Evolutionary conservation across 129 eudicot species (phyloP), one percentile per base, ranked within the genome.

Genomic region (Escallonia herrerae): DNA sequence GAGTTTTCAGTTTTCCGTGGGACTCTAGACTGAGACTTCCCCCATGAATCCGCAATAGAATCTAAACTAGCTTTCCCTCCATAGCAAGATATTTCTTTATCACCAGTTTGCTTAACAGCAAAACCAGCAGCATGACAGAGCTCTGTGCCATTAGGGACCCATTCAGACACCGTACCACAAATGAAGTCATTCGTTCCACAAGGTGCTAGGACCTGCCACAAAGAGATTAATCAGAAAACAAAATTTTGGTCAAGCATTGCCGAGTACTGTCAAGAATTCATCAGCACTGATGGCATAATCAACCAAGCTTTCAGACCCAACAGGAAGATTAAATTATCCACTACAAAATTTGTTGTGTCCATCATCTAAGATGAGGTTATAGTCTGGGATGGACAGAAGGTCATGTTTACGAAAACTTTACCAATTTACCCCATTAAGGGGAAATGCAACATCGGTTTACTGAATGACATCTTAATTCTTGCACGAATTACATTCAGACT

Each of bases 121-220:
- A 88, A 93, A 68, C 99, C 99, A 68, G 96, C 87, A 54, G 85
- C 89, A 40, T 57, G 81, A 79, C 99, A 93, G 59, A 93, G 96
- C 56, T 88, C 99, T 44, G 96, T 88, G 53, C 99, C 99, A 76
- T 93, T 89, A 60, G 95, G 81, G 82, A 86, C 79, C 96, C 95
- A 93, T 79, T 93, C 95, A 56, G 99, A 93, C 64, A 96, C 96
- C 79, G 84, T 80, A 62, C 96, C 96, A 79, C 99, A 93, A 54
- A 93, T 90, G 64, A 88, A 86, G 75, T 93, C 96, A 9, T 73
- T 81, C 15, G 75, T 78, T 74, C 96, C 96, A 82, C 99, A 93
- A 2, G 99, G 99, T 43, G 80, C 86, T 55, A 93, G 73, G 67
- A 80, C 99, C 99, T 93, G 89, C 73, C 55, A 79, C 48, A 58